Conservation (phyloP, 257 asterid genomes). For the Salvia hispanica region DNA sequence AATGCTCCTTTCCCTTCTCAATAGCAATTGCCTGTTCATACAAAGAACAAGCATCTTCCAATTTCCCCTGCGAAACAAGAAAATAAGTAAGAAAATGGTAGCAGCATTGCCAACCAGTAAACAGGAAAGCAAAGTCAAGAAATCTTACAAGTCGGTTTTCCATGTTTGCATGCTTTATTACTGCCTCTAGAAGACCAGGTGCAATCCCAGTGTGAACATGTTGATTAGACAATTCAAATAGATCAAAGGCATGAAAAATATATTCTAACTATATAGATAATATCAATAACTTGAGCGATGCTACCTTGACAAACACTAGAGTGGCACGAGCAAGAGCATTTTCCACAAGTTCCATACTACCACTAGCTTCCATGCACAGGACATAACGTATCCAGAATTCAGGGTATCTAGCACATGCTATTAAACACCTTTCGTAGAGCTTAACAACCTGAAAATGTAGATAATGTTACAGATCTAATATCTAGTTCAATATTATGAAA, state of each 20-base stretch:
- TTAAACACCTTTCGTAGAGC: slow-evolving; percentile 91
- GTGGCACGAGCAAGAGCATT: slow-evolving; percentile 98
- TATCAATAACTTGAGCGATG: no score
- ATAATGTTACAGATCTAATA: slow-evolving; percentile 34
- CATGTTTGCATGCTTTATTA: slow-evolving; percentile 95
- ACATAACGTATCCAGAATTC: slow-evolving; percentile 93
- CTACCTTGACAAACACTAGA: slow-evolving; percentile 91
- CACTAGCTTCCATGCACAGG: slow-evolving; percentile 85
- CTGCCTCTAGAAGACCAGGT: slow-evolving; percentile 96
- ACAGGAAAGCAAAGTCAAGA: slow-evolving; percentile 13
- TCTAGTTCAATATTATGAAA: slow-evolving; percentile 19
- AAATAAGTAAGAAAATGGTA: slow-evolving; percentile 21
- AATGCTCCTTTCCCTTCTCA: slow-evolving; percentile 95
- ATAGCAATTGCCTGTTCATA: slow-evolving; percentile 93
- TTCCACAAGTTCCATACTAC: slow-evolving; percentile 93
- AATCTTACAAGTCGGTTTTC: slow-evolving; percentile 78
- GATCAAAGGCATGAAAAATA: no score
- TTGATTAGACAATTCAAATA: slow-evolving; percentile 37
- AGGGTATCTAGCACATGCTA: slow-evolving; percentile 98
- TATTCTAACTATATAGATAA: no score
- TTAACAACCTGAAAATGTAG: slow-evolving; percentile 77
- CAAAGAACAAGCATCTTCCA: slow-evolving; percentile 78
- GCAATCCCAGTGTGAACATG: slow-evolving; percentile 90
- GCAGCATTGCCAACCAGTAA: slow-evolving; percentile 9
- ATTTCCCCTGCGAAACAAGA: slow-evolving; percentile 62